Evolutionary conservation across 129 eudicot genomes (phyloP).

Genomic region (Tanacetum coccineum): DNA sequence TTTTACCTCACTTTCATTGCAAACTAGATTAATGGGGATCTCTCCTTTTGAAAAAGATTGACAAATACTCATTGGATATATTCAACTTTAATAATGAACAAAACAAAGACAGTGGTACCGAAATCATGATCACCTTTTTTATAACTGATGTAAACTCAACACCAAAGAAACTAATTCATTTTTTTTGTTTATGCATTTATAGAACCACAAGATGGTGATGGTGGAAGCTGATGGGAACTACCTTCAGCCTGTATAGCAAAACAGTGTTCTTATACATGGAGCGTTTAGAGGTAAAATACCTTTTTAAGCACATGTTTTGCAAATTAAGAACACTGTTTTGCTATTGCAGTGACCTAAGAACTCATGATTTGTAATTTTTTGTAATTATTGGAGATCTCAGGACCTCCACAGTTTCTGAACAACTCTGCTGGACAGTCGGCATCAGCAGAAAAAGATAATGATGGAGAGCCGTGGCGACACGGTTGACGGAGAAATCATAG

Average conservation of each 20-base stretch:
- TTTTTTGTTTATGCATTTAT: neutral
- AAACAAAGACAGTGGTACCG: neutral
- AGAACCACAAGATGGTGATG: conserved; percentile 62
- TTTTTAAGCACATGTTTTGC: too few species aligned
- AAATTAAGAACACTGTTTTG: neutral
- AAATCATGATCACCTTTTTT: neutral
- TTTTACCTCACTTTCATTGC: conserved; percentile 1
- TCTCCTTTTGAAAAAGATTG: conserved; percentile 2
- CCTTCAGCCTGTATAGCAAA: too few species aligned
- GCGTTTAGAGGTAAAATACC: too few species aligned
- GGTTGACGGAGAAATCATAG: conserved; percentile 57
- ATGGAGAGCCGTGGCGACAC: conserved; percentile 48
- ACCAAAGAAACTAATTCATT: neutral
- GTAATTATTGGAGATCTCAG: conserved; percentile 25
- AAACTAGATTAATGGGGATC: neutral
- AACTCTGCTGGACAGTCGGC: conserved; percentile 54
- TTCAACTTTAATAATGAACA: conserved; percentile 4
- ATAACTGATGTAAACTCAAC: conserved; percentile 2
- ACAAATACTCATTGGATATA: neutral
- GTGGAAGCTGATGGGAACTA: conserved; percentile 74
- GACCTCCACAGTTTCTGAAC: conserved; percentile 14
- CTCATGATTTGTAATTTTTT: too few species aligned
- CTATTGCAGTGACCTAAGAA: too few species aligned
- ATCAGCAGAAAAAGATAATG: conserved; percentile 40
- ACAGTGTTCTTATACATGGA: too few species aligned